Evolutionary conservation across 1,284 basidiomycete species (phyloP).

Genomic region (Grifola frondosa): DNA sequence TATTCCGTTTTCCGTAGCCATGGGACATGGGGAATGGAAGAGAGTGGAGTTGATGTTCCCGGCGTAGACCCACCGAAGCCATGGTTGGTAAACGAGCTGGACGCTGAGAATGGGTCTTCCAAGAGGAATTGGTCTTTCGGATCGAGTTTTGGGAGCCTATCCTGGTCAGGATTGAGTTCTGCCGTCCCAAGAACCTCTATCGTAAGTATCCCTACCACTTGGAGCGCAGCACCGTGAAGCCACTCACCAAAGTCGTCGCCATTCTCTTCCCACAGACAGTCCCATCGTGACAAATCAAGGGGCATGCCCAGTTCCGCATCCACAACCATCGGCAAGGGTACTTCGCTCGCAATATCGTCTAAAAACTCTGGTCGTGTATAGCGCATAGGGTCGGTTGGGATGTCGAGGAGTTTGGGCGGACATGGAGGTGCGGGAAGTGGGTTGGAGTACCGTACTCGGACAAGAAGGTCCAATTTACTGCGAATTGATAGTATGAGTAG

Average conservation of each 20-base stretch:
- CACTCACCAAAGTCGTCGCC: conserved; percentile 65
- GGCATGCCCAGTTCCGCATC: conserved; percentile 96
- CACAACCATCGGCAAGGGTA: conserved; percentile 87
- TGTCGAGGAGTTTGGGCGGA: conserved; percentile 88
- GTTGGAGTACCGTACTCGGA: conserved; percentile 90
- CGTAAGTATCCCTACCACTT: neutral
- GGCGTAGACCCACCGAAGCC: conserved; percentile 35
- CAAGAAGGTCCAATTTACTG: conserved; percentile 84
- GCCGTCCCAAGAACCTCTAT: neutral
- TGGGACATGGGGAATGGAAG: conserved; percentile 56
- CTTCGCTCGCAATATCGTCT: conserved; percentile 75
- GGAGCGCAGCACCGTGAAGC: neutral
- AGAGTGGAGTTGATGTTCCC: conserved; percentile 38
- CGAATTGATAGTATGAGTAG: neutral
- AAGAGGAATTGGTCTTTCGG: conserved; percentile 72
- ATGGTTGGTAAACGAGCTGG: conserved; percentile 37
- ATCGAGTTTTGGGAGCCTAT: conserved; percentile 63
- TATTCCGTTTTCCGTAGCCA: conserved; percentile 92
- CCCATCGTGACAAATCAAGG: conserved; percentile 80
- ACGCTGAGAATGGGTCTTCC: conserved; percentile 51
- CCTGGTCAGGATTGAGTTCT: conserved; percentile 71
- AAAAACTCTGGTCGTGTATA: conserved; percentile 86
- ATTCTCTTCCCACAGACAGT: conserved; percentile 79
- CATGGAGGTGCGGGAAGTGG: conserved; percentile 92
- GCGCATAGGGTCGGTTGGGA: conserved; percentile 82